Percentiles rank a stretch among this genome's conserved stretches.
These are phyloP conservation scores for Fusarium odoratissimum DNA, from an alignment of 2,329 filamentous ascomycete genomes.

Conservation along the genomic window DNA sequence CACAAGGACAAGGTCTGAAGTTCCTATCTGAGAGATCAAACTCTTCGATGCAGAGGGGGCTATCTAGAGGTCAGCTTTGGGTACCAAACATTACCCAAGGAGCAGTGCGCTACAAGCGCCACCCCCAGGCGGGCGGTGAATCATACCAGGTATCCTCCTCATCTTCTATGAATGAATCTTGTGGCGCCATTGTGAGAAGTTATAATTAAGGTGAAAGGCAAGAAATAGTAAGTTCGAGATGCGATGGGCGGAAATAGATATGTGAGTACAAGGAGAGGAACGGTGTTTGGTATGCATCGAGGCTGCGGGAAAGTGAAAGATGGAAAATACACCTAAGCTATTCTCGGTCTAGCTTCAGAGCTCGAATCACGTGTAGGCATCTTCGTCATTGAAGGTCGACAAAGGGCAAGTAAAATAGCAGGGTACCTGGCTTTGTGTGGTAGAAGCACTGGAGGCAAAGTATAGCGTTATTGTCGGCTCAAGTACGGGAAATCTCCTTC, in stretches of 20 bases:
- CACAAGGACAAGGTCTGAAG: constrained; percentile 96
- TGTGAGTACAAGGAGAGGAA: constrained; percentile 42
- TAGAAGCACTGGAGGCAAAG: background rate
- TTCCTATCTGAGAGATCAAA: constrained; percentile 98
- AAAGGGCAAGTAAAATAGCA: constrained; percentile 9
- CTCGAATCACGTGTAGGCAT: constrained; percentile 39
- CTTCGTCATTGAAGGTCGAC: constrained; percentile 7
- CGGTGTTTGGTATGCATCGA: constrained; percentile 45
- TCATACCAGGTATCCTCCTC: constrained; percentile 76
- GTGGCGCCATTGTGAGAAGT: constrained; percentile 67
- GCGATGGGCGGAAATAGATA: constrained; percentile 34
- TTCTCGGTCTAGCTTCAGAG: constrained; percentile 21
- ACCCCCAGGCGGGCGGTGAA: constrained; percentile 9
- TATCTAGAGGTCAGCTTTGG: constrained; percentile 55
- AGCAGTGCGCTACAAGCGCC: constrained; percentile 28
- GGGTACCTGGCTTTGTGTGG: constrained; percentile 17
- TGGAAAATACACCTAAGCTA: constrained; percentile 41
- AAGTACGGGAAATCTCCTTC: constrained; percentile 44
- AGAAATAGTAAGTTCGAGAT: constrained; percentile 35
- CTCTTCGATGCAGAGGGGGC: constrained; percentile 98
- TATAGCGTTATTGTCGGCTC: constrained; percentile 45
- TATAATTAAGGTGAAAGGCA: constrained; percentile 38
- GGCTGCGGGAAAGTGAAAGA: constrained; percentile 48
- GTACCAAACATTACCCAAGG: constrained; percentile 38
- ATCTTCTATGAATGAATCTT: constrained; percentile 78